Base-by-base conservation (phyloP, 164 flowering plant species). In the Vitis riparia region DNA sequence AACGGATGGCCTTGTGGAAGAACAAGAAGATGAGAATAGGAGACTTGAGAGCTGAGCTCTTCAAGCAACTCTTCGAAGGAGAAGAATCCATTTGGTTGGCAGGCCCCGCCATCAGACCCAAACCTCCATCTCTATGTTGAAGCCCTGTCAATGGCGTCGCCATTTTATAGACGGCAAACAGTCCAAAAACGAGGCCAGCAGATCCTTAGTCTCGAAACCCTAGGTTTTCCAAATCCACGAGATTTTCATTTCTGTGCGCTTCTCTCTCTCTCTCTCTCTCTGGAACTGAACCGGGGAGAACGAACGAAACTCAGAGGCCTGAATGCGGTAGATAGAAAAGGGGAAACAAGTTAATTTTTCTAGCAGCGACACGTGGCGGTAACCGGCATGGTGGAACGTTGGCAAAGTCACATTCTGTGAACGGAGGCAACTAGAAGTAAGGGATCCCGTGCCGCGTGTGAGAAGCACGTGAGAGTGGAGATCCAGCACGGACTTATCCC, bases 1-100 rank as follows among this genome's bases (percentile, higher is more conserved):
- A 70, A 62, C 89, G 73, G 53, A 94, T 91, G 2, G 94, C 97
- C 60, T 92, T 94, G 78, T 94, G 99, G 72, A 91, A 93, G 79
- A 87, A 86, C 47, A 91, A 65, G 73, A 93, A 93, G 23, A 93
- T 88, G 55, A 87, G 83, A 66, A 91, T 93, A n/a, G 97, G 97
- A 13, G 92, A 88, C 48, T 83, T 78, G 10, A 57, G 69, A 11
- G 76, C 80, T 12, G 83, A 78, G 62, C 64, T 79, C 69, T 76
- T 80, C 64, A 75, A 53, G 59, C 76, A 63, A 7, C 74, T 10
- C 67, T 73, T 78, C 3, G 80, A 23, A 27, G 78, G 59, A 16
- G 83, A 66, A 30, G 86, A 56, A 52, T 82, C 89, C 23, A 80
- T 74, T 3, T 84, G 67, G 74, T 68, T 85, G 59, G 75, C 73